Evolutionary conservation across 2,329 filamentous ascomycete genomes (phyloP).

Genomic region (Lasiodiplodia gonubiensis): DNA sequence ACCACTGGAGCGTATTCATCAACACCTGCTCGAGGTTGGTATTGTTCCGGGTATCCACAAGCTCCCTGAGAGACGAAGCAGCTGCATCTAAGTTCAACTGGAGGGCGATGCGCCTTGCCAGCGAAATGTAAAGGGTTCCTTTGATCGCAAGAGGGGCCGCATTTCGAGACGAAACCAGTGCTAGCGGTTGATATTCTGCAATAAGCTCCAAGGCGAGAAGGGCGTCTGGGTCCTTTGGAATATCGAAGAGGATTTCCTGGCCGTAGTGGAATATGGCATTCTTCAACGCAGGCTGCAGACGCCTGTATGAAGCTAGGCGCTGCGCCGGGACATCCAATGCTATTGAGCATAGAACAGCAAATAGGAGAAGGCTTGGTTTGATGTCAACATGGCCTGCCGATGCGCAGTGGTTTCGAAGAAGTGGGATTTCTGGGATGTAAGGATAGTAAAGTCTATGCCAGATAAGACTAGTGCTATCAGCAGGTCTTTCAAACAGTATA

Average conservation of each 20-base stretch:
- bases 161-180: conserved; percentile 14
- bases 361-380: neutral
- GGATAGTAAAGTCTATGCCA: neutral
- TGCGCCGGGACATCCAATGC: neutral
- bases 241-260: neutral
- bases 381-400: neutral
- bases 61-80: neutral
- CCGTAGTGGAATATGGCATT: neutral
- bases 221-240: neutral
- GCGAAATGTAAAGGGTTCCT: conserved; percentile 22
- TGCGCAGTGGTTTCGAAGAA: neutral
- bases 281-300: neutral
- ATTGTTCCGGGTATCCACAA: neutral
- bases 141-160: conserved; percentile 29
- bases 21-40: neutral
- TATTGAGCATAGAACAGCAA: neutral
- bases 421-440: neutral
- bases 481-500: neutral
- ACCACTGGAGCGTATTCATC: conserved; percentile 25
- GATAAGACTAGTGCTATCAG: neutral
- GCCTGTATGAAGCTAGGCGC: neutral
- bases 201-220: conserved; percentile 25
- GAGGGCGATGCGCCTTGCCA: conserved; percentile 25
- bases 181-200: conserved; percentile 28
- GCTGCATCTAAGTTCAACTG: neutral